Conservation (phyloP, 345 rosid species). For the Camelina neglecta region DNA sequence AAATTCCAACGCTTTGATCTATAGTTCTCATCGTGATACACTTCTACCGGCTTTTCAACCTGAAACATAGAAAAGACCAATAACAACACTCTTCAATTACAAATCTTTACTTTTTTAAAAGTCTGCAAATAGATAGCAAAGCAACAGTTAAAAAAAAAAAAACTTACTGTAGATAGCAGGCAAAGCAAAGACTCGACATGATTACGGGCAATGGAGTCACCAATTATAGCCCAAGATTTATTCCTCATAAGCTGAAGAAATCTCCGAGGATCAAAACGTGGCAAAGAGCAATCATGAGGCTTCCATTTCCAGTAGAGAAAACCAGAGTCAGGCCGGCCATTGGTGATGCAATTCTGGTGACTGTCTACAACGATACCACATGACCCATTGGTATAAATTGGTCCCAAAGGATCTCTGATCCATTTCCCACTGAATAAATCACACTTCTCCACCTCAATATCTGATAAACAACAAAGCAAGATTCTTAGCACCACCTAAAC, state of each 20-base stretch:
- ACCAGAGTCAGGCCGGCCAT: conserved; percentile 84
- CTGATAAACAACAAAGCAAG: conserved; percentile 8
- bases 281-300: conserved; percentile 73
- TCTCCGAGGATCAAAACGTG: conserved; percentile 63
- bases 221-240: conserved; percentile 82
- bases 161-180: conserved; percentile 69
- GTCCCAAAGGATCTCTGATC: conserved; percentile 78
- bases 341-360: conserved; percentile 89
- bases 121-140: conserved; percentile 15
- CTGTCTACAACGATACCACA: conserved; percentile 55
- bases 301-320: conserved; percentile 92
- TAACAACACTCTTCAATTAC: background rate
- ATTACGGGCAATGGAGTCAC: conserved; percentile 96
- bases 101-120: background rate
- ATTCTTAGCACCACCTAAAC: conserved; percentile 8
- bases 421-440: conserved; percentile 86
- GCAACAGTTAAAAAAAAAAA: background rate
- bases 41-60: conserved; percentile 78
- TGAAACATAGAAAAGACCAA: conserved; percentile 35
- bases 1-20: conserved; percentile 84
- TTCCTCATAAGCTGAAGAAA: conserved; percentile 78
- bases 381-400: conserved; percentile 31
- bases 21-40: conserved; percentile 85
- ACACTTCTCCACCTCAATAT: conserved; percentile 61
- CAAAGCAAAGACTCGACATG: conserved; percentile 90